Conservation (phyloP, 768 basidiomycete species). For the Termitomyces eurrhizus region DNA sequence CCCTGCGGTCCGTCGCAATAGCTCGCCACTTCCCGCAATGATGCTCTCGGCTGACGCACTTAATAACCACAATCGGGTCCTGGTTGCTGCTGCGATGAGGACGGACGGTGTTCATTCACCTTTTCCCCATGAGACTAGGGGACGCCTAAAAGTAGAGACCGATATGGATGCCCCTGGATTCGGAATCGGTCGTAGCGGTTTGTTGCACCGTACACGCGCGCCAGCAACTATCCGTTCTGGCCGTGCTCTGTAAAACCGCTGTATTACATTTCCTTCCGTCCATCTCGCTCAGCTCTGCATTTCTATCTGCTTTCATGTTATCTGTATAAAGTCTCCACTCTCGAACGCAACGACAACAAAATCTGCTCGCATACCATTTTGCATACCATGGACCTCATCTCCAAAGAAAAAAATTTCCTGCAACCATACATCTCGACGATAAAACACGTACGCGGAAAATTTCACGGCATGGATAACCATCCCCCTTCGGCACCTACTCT, state of each 20-base stretch:
- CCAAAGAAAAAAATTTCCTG: background rate
- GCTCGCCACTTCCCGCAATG: conserved; percentile 54
- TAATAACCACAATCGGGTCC: conserved; percentile 23
- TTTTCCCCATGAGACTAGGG: conserved; percentile 37
- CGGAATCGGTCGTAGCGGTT: conserved; percentile 62
- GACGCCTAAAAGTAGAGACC: conserved; percentile 49
- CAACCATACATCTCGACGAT: background rate
- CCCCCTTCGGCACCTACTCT: background rate
- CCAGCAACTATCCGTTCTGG: conserved; percentile 10
- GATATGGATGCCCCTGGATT: conserved; percentile 56
- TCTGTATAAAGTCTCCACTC: conserved; percentile 3
- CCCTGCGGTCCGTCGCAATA: conserved; percentile 48
- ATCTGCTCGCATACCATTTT: conserved; percentile 4
- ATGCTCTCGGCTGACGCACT: conserved; percentile 29
- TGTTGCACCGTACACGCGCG: conserved; percentile 41
- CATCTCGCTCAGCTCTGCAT: conserved; percentile 3
- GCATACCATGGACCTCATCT: conserved; percentile 4
- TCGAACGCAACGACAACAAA: conserved; percentile 1
- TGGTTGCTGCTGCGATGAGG: conserved; percentile 20
- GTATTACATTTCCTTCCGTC: background rate
- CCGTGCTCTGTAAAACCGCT: conserved; percentile 12
- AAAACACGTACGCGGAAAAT: conserved; percentile 5
- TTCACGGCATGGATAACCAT: conserved; percentile 6
- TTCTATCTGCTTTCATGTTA: conserved; percentile 4
- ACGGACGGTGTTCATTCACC: conserved; percentile 19